These are phyloP conservation scores for Suillus weaverae DNA, from an alignment of 768 basidiomycete species.

Conservation along the genomic window DNA sequence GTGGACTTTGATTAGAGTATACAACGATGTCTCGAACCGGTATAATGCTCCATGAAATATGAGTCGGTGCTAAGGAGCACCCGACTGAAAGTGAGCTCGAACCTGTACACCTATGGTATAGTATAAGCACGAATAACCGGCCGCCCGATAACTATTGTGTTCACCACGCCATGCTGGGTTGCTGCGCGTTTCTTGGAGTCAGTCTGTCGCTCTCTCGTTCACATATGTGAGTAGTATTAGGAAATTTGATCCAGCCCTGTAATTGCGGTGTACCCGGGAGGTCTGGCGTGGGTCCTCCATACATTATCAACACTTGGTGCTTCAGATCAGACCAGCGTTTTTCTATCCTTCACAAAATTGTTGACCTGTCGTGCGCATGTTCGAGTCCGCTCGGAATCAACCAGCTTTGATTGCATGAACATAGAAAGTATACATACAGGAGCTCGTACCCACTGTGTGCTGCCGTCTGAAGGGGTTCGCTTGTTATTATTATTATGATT, in stretches of 20 bases:
- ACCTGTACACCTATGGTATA: background rate
- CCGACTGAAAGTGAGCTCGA: background rate
- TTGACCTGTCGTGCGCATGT: background rate
- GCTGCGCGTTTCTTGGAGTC: background rate
- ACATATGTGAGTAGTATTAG: too few species aligned
- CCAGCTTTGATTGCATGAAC: background rate
- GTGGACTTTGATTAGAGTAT: background rate
- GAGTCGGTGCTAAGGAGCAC: background rate
- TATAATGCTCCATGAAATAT: background rate
- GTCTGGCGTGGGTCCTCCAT: background rate
- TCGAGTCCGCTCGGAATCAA: background rate
- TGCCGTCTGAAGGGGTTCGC: background rate
- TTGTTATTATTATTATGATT: background rate
- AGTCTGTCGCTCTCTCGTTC: too few species aligned
- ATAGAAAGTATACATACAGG: background rate
- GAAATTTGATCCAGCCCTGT: background rate
- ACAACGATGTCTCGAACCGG: background rate
- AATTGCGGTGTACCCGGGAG: background rate
- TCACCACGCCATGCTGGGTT: background rate
- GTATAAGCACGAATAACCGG: background rate
- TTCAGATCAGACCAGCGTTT: background rate
- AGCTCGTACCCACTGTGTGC: background rate
- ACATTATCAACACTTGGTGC: background rate
- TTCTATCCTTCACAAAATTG: background rate
- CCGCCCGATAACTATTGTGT: background rate